These are phyloP conservation scores for Microdochium paspali DNA, from an alignment of 2,329 filamentous ascomycete genomes.

Conservation along the genomic window DNA sequence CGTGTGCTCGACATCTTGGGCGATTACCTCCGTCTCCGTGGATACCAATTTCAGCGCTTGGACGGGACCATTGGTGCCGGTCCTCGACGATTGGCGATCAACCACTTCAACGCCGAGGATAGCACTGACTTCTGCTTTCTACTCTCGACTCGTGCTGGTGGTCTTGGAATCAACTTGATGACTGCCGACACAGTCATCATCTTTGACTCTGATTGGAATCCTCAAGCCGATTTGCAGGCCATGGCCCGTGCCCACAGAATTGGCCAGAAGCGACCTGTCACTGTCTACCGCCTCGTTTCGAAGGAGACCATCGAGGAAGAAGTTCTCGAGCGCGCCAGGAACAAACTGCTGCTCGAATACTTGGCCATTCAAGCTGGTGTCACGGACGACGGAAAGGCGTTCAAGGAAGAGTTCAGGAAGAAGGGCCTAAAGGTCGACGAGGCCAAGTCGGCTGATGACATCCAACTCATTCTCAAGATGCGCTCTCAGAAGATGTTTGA, in stretches of 20 bases:
- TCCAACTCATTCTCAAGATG: constrained; percentile 92
- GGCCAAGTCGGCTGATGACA: constrained; percentile 86
- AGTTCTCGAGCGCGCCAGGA: constrained; percentile 88
- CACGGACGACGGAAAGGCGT: constrained; percentile 84
- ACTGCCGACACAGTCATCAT: constrained; percentile 96
- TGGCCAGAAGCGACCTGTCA: constrained; percentile 91
- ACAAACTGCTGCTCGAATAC: constrained; percentile 95
- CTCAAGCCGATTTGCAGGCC: constrained; percentile 92
- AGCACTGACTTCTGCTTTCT: constrained; percentile 96
- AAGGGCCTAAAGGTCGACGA: constrained; percentile 67
- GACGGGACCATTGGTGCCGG: constrained; percentile 90
- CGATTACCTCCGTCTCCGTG: constrained; percentile 84
- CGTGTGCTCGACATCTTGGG: constrained; percentile 95
- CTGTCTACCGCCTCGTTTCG: constrained; percentile 90
- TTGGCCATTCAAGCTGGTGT: constrained; percentile 95
- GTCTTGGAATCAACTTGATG: constrained; percentile 98
- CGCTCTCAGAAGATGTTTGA: constrained; percentile 99
- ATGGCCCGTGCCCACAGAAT: constrained; percentile 99
- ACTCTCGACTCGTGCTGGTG: constrained; percentile 88
- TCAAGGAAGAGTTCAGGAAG: constrained; percentile 66
- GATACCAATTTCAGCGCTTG: constrained; percentile 90
- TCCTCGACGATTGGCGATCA: constrained; percentile 85
- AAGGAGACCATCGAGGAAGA: constrained; percentile 99
- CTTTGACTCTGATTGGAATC: constrained; percentile 99
- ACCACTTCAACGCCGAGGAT: constrained; percentile 95